Evolutionary conservation across 225 moss, liverwort and hornwort genomes (phyloP).

Genomic region (Rhytidiadelphus loreus): DNA sequence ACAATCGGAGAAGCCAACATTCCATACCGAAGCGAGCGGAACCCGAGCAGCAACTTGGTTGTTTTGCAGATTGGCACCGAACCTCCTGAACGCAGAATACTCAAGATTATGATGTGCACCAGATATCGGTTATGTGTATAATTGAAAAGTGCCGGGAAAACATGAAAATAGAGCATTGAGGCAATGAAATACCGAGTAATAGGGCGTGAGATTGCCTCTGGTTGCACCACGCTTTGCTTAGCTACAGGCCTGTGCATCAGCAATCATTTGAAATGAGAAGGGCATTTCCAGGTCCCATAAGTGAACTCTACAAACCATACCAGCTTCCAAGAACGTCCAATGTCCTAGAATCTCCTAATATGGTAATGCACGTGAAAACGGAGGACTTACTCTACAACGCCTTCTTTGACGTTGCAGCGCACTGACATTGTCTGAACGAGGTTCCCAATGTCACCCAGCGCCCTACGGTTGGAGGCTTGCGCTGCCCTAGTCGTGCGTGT

Average conservation of each 20-base stretch:
- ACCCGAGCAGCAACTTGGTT: constrained; percentile 10
- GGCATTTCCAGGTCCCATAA: too few species aligned
- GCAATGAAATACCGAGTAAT: constrained; percentile 14
- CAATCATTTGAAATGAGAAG: neutral
- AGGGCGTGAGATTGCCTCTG: constrained; percentile 26
- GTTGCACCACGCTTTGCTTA: constrained; percentile 10
- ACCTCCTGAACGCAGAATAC: constrained; percentile 7
- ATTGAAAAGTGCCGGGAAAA: too few species aligned
- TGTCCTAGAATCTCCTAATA: neutral
- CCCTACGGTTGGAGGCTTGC: constrained; percentile 71
- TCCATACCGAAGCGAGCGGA: constrained; percentile 12
- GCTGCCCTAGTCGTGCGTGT: constrained; percentile 29
- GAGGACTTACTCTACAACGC: constrained; percentile 21
- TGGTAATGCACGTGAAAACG: neutral
- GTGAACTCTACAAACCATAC: too few species aligned
- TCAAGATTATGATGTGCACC: neutral
- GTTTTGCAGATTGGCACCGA: constrained; percentile 29
- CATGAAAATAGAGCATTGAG: too few species aligned
- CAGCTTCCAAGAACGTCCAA: too few species aligned
- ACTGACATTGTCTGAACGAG: constrained; percentile 86
- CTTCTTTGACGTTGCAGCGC: constrained; percentile 83
- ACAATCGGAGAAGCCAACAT: too few species aligned
- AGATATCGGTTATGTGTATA: accelerated
- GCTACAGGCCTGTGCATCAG: constrained; percentile 9
- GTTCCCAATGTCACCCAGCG: constrained; percentile 90